A percentile compares a stretch with the other conserved stretches of the same genome.
Evolutionary conservation across 192 early-diverging fungal genomes (phyloP).

Genomic region (Rhizoclosmatium sp.): DNA sequence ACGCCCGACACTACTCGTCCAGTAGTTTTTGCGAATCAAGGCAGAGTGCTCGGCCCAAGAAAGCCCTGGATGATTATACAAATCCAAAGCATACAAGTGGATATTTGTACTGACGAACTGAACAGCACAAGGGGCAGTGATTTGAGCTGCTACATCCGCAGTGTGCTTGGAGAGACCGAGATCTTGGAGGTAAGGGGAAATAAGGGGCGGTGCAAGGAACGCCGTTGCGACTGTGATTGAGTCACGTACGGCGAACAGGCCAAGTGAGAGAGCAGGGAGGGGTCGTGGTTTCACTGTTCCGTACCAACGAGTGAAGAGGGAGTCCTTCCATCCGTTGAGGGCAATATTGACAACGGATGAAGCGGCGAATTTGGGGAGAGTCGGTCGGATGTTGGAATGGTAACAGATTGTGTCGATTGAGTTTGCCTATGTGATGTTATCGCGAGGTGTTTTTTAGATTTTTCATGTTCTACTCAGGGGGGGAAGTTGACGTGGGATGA

Average conservation of each 20-base stretch:
- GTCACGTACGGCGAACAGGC: slow-evolving; percentile 51
- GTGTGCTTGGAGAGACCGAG: neutral
- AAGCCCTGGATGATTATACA: slow-evolving; percentile 46
- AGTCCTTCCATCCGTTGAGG: slow-evolving; percentile 53
- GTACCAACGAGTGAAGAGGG: slow-evolving; percentile 46
- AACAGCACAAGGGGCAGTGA: slow-evolving; percentile 50
- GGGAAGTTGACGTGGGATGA: neutral
- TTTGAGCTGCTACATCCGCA: slow-evolving; percentile 44
- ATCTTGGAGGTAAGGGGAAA: slow-evolving; percentile 20
- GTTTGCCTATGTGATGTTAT: slow-evolving; percentile 45
- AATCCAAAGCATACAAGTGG: slow-evolving; percentile 55
- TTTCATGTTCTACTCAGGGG: neutral
- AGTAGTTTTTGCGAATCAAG: slow-evolving; percentile 42
- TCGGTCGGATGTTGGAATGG: slow-evolving; percentile 27
- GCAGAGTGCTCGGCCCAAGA: neutral
- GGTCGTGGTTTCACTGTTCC: slow-evolving; percentile 34
- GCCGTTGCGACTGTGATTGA: slow-evolving; percentile 46
- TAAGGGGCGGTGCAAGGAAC: slow-evolving; percentile 50
- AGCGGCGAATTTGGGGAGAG: slow-evolving; percentile 48
- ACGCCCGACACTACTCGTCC: slow-evolving; percentile 32
- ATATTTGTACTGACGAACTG: slow-evolving; percentile 52
- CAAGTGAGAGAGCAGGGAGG: slow-evolving; percentile 38
- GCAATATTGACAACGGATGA: slow-evolving; percentile 48
- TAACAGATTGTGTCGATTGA: slow-evolving; percentile 45
- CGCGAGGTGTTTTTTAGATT: neutral